These are phyloP conservation scores for Oryza glumipatula DNA, from an alignment of 176 grass and related monocot species.

Conservation along the genomic window DNA sequence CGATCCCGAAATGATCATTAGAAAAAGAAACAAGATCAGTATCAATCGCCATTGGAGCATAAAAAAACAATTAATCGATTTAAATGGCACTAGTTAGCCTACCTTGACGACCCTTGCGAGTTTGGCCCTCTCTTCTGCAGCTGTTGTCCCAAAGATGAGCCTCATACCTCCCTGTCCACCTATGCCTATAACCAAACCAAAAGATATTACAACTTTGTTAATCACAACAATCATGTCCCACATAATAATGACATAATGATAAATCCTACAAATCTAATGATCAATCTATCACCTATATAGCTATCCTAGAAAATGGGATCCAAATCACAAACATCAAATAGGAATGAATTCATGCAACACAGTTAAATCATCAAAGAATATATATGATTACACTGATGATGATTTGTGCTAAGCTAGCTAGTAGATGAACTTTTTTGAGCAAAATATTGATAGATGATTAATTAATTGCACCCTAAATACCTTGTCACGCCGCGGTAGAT, in stretches of 20 bases:
- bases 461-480: slow-evolving; percentile 30
- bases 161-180: slow-evolving; percentile 97
- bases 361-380: slow-evolving; percentile 17
- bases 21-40: slow-evolving; percentile 25
- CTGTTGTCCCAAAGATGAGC: slow-evolving; percentile 99
- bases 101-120: slow-evolving; percentile 98
- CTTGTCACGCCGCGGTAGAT: slow-evolving; percentile 96
- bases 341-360: neutral
- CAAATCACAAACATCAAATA: neutral
- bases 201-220: neutral
- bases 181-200: slow-evolving; percentile 67
- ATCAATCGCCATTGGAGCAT: neutral
- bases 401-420: neutral
- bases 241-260: slow-evolving; percentile 24
- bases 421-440: neutral
- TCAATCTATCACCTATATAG: neutral
- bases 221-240: slow-evolving; percentile 20
- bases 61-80: neutral
- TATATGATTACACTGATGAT: neutral
- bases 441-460: no score
- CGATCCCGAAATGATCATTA: neutral
- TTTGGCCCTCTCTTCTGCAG: slow-evolving; percentile 98
- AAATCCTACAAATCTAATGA: slow-evolving; percentile 3
- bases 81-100: neutral
- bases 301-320: neutral